A percentile compares a stretch with the other conserved stretches of the same genome.
phyloP scores from a whole-genome alignment of 2,329 filamentous ascomycete genomes.

The Juglanconis sp. region DNA sequence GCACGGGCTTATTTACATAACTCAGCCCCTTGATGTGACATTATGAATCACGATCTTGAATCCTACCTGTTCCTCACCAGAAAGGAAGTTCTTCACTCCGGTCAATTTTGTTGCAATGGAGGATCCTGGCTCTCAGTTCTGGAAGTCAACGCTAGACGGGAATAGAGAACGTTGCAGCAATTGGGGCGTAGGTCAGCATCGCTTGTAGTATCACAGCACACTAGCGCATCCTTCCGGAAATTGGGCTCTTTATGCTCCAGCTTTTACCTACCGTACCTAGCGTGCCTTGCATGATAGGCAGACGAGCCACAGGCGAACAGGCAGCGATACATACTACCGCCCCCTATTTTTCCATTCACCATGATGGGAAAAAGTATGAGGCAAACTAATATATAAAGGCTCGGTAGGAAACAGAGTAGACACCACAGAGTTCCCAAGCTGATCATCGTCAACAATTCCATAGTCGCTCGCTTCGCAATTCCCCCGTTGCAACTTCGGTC shows the following conservation, averaged over 20 bases:
- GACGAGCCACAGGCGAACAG: neutral
- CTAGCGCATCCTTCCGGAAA: neutral
- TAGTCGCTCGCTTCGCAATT: too few relatives aligned
- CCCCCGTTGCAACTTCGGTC: too few relatives aligned
- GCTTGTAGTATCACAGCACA: neutral
- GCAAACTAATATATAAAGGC: neutral
- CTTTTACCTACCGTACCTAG: neutral
- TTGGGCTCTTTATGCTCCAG: neutral
- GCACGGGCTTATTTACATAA: too few relatives aligned
- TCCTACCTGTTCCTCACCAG: too few relatives aligned
- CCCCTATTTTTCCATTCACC: neutral
- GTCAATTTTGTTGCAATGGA: too few relatives aligned
- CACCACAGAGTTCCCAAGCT: neutral
- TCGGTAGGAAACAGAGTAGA: neutral
- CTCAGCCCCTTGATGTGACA: too few relatives aligned
- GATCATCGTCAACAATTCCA: neutral
- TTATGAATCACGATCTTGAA: too few relatives aligned
- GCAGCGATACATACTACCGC: neutral
- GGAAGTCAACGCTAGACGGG: neutral
- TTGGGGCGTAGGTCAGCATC: neutral
- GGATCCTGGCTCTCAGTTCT: too few relatives aligned
- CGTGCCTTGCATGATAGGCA: neutral
- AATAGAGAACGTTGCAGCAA: neutral
- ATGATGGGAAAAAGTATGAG: neutral
- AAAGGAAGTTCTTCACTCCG: too few relatives aligned